Evolutionary conservation across 257 asterid genomes (phyloP).

Genomic region (Prunella vulgaris): DNA sequence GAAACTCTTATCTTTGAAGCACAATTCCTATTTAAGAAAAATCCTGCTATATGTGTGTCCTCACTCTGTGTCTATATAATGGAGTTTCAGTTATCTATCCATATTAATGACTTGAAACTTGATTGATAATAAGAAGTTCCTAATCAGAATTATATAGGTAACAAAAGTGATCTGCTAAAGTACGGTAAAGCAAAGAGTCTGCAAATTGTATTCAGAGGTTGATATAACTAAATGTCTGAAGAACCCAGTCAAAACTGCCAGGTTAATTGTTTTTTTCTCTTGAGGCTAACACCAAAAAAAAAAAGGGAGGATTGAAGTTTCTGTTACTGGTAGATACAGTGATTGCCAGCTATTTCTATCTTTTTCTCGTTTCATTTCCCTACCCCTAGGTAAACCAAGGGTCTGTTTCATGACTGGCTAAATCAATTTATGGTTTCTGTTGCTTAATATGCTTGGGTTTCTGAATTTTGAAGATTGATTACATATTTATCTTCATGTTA

Average conservation of each 20-base stretch:
- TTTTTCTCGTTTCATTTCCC: too few species aligned
- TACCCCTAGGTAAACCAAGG: not conserved
- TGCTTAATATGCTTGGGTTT: not conserved
- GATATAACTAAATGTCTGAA: not conserved
- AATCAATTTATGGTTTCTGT: not conserved
- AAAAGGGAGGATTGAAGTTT: not conserved
- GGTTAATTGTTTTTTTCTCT: not conserved
- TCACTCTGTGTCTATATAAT: not conserved
- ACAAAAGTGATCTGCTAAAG: not conserved
- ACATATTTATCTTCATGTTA: not conserved
- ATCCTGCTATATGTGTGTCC: too few species aligned
- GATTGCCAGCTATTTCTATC: not conserved
- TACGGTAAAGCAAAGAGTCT: not conserved
- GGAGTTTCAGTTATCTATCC: not conserved
- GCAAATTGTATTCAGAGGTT: not conserved
- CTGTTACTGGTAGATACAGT: not conserved
- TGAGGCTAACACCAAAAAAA: not conserved
- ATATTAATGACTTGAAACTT: not conserved
- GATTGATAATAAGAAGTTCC: not conserved
- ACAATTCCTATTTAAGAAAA: not conserved
- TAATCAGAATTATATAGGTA: not conserved
- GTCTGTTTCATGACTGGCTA: not conserved
- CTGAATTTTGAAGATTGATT: conserved; percentile 3
- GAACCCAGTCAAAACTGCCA: not conserved
- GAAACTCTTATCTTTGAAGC: not conserved